A percentile compares a stretch with the other conserved stretches of the same genome.
These are phyloP conservation scores for Diaporthe amygdali DNA, from an alignment of 2,329 filamentous ascomycete genomes.

Conservation along the genomic window DNA sequence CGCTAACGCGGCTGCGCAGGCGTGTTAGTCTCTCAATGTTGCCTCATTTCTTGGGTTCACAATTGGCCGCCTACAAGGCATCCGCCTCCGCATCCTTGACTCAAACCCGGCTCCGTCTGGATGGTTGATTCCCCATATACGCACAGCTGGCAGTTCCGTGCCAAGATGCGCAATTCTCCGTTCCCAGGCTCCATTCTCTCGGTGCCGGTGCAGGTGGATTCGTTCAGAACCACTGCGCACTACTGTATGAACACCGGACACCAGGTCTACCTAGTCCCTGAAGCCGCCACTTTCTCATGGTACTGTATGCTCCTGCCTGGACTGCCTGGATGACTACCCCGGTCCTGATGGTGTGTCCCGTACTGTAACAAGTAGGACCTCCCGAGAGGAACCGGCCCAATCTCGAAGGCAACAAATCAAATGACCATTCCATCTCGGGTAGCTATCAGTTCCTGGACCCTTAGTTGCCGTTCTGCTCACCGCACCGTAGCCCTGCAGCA, in stretches of 20 bases:
- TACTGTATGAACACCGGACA: neutral
- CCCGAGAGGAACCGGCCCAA: constrained; percentile 3
- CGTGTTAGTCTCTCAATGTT: neutral
- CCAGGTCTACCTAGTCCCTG: neutral
- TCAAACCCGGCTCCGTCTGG: neutral
- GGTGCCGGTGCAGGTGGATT: neutral
- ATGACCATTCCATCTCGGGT: neutral
- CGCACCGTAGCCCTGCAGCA: constrained; percentile 1
- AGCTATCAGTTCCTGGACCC: neutral
- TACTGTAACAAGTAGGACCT: neutral
- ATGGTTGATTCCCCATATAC: neutral
- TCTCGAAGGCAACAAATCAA: constrained; percentile 15
- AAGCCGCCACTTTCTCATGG: neutral
- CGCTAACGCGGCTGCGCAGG: neutral
- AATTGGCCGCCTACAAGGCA: neutral
- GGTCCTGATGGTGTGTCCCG: neutral
- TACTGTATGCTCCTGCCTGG: neutral
- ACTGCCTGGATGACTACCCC: neutral
- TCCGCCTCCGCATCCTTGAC: neutral
- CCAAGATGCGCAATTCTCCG: neutral
- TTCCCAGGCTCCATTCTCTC: neutral
- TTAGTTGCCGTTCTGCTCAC: neutral
- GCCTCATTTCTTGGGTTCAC: neutral
- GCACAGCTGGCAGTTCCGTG: neutral
- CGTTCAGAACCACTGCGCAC: neutral